Evolutionary conservation across 805 yeast genomes (phyloP).

Genomic region (Scheffersomyces stipitis): DNA sequence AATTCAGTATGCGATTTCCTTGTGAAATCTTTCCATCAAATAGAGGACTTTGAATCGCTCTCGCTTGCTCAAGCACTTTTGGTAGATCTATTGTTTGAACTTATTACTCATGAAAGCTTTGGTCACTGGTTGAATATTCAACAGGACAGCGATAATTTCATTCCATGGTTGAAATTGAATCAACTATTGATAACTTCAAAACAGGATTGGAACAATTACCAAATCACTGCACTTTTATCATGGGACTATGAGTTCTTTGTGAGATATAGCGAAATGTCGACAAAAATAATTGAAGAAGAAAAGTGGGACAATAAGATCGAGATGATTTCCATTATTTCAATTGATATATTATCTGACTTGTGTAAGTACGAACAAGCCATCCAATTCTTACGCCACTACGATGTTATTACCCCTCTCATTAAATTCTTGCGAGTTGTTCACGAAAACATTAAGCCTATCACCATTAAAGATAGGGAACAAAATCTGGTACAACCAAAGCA

Average conservation of each 20-base stretch:
- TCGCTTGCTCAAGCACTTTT: conserved; percentile 1
- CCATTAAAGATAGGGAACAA: conserved; percentile 18
- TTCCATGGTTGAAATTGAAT: conserved; percentile 17
- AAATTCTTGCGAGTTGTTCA: conserved; percentile 42
- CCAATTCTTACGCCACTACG: conserved; percentile 41
- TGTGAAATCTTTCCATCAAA: conserved; percentile 2
- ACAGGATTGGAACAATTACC: conserved; percentile 41
- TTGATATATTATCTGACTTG: conserved; percentile 45
- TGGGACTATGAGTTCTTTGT: conserved; percentile 40
- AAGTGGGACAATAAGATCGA: not conserved
- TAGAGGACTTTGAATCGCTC: conserved; percentile 5
- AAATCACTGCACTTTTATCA: conserved; percentile 36
- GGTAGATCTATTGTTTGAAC: conserved; percentile 3
- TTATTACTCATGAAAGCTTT: conserved; percentile 12
- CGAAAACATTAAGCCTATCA: conserved; percentile 25
- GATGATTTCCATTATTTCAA: conserved; percentile 13
- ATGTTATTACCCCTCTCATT: conserved; percentile 34
- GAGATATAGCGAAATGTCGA: conserved; percentile 13
- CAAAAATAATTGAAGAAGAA: conserved; percentile 9
- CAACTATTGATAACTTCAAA: conserved; percentile 40
- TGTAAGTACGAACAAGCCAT: conserved; percentile 40
- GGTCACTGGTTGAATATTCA: conserved; percentile 7
- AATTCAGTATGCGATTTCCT: conserved; percentile 5
- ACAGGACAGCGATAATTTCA: conserved; percentile 1
- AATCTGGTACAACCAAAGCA: conserved; percentile 22